Conservation (phyloP, 371 early-diverging fungal species). For the Cokeromyces recurvatus region DNA sequence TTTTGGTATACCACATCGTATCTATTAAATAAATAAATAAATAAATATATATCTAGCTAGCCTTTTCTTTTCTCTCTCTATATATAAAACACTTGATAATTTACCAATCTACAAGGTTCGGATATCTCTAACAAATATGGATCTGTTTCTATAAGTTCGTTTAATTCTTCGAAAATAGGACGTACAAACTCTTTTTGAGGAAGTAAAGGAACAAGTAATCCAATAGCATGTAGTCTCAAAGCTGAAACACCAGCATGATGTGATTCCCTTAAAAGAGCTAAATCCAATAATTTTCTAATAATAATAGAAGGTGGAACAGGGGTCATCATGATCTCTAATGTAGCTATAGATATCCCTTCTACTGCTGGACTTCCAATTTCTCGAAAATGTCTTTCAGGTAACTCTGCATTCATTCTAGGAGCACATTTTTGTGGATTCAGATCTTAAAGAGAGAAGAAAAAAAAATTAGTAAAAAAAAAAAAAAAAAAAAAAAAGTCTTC, state of each 20-base stretch:
- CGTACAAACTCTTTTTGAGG: constrained; percentile 39
- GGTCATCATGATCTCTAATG: constrained; percentile 62
- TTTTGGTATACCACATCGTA: constrained; percentile 43
- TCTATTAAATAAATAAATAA: constrained; percentile 27
- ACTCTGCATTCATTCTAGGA: constrained; percentile 40
- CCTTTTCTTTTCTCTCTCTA: not conserved
- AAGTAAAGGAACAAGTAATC: constrained; percentile 38
- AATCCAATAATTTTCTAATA: constrained; percentile 36
- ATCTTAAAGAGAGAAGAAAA: not conserved
- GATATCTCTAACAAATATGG: constrained; percentile 44
- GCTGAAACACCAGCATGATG: constrained; percentile 46
- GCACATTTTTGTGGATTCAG: constrained; percentile 55
- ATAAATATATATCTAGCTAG: not conserved
- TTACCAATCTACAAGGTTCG: constrained; percentile 49
- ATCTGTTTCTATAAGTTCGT: constrained; percentile 33
- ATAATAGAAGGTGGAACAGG: constrained; percentile 43
- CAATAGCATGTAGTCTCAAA: constrained; percentile 42
- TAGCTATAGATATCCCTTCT: constrained; percentile 57
- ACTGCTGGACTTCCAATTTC: constrained; percentile 77
- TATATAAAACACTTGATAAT: not conserved
- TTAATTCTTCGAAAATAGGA: constrained; percentile 43
- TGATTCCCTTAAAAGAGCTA: constrained; percentile 39
- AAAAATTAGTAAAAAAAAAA: not conserved
- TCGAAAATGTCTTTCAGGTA: constrained; percentile 76
- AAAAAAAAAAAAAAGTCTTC: too few species aligned